Evolutionary conservation across 345 rosid species (phyloP), one percentile per base, ranked within the genome.

Genomic region (Pistacia vera): DNA sequence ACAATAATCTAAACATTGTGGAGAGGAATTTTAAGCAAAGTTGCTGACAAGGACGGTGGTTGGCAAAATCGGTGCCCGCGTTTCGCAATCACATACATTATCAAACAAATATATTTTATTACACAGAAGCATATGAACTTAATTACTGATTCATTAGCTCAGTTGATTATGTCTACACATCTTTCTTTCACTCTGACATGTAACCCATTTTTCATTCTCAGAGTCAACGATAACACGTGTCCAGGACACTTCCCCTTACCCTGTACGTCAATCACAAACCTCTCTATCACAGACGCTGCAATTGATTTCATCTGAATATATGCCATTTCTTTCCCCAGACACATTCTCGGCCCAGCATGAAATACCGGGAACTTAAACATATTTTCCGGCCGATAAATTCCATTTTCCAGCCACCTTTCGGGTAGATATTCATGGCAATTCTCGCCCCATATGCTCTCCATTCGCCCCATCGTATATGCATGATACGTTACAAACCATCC

Each of bases 381-480:
- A 44, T 7, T 25, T 77, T 49, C 54, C 14, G 54, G 54, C 54
- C 54, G 54, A 11, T 8, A 49, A 9, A 49, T 49, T 49, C 54
- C 80, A 33, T 73, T 70, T 9, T 76, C 79, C 6, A 77, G 71
- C 80, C 78, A 81, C 22, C 83, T 76, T 38, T 81, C 80, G 2
- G 80, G 78, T 30, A 18, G 5, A 54, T 66, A 81, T 4, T 81
- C 78, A 0, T 8, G 1, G 54, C 80, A 76, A 73, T 68, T 56
- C 66, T 59, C 17, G 5, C 78, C 78, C 83, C 83, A 49, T 9
- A 49, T 49, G 54, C 54, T 49, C 0, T 49, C 54, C 54, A 49
- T 9, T 49, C 54, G 54, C 9, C 78, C 80, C 74, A 77, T 68
- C 13, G 74, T 71, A 33, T 67, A 72, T 0, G 75, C 14, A 46